A percentile compares a stretch with the other conserved stretches of the same genome.
Conservation (phyloP, 805 yeast genomes). For the Saccharomycopsis oosterbeekiorum region DNA sequence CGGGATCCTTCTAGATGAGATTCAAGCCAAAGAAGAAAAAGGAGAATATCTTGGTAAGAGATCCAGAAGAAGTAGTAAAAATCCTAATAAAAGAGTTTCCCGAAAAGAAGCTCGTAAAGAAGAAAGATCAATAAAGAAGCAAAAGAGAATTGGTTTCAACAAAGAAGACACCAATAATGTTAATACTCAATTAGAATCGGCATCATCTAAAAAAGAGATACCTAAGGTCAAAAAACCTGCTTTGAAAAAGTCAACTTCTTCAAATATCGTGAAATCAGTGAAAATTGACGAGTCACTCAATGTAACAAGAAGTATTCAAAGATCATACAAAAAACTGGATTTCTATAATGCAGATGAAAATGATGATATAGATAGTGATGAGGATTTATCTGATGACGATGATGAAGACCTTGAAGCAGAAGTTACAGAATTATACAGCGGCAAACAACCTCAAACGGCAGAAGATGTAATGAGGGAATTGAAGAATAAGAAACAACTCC, state of each 20-base stretch:
- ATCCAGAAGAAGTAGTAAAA: conserved; percentile 21
- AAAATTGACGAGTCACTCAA: conserved; percentile 13
- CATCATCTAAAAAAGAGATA: neutral
- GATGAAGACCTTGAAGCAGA: conserved; percentile 21
- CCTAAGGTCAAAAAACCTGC: neutral
- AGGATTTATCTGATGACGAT: conserved; percentile 27
- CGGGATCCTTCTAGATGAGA: conserved; percentile 43
- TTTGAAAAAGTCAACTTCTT: conserved; percentile 2
- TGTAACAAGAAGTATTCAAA: conserved; percentile 11
- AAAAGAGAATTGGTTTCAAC: conserved; percentile 14
- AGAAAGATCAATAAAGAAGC: conserved; percentile 29
- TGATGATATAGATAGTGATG: conserved; percentile 23
- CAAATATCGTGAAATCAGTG: conserved; percentile 27
- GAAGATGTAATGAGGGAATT: conserved; percentile 37
- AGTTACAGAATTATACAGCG: conserved; percentile 13
- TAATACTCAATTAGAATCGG: neutral
- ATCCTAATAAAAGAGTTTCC: conserved; percentile 22
- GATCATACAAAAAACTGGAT: conserved; percentile 21
- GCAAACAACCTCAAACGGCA: conserved; percentile 27
- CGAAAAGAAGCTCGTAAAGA: conserved; percentile 36
- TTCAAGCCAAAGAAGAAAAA: conserved; percentile 28
- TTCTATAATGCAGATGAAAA: conserved; percentile 23
- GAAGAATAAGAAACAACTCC: conserved; percentile 23
- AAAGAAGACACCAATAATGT: conserved; percentile 4
- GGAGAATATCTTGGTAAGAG: conserved; percentile 36